Conservation (phyloP, 306 rosid species). For the Pyrus pyrifolia region DNA sequence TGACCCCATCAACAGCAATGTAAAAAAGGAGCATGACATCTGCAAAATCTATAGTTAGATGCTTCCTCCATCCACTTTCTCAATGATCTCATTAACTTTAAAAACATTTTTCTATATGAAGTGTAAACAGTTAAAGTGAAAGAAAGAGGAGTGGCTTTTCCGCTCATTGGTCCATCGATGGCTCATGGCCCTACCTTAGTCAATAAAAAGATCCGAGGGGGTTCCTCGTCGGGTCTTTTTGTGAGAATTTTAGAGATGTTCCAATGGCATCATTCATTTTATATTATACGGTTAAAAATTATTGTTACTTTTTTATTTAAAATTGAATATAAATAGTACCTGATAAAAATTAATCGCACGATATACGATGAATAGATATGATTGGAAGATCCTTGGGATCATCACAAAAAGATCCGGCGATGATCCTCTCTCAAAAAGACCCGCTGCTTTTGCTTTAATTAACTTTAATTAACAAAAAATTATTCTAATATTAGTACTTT, state of each 20-base stretch:
- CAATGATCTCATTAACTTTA: conserved; percentile 33
- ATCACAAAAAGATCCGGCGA: no score
- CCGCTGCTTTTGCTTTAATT: conserved; percentile 11
- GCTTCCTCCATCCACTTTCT: conserved; percentile 29
- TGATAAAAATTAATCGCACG: no score
- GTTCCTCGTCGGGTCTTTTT: no score
- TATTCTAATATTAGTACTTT: background rate
- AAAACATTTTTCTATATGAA: background rate
- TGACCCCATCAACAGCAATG: background rate
- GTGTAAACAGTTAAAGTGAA: background rate
- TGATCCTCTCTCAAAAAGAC: background rate
- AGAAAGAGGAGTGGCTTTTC: conserved; percentile 18
- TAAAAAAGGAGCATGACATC: conserved; percentile 31
- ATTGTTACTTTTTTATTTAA: no score
- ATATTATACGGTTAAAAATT: fast-evolving
- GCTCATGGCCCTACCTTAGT: conserved; percentile 14
- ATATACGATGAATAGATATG: fast-evolving
- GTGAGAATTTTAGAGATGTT: fast-evolving
- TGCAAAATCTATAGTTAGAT: conserved; percentile 24
- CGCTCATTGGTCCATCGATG: background rate
- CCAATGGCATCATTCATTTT: no score
- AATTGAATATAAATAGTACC: no score
- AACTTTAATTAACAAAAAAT: background rate
- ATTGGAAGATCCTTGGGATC: fast-evolving
- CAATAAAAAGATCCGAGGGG: conserved; percentile 13